Percentiles rank a stretch among this genome's conserved stretches.
These are phyloP conservation scores for Cryphonectria nitschkei DNA, from an alignment of 2,329 filamentous ascomycete genomes.

Conservation along the genomic window DNA sequence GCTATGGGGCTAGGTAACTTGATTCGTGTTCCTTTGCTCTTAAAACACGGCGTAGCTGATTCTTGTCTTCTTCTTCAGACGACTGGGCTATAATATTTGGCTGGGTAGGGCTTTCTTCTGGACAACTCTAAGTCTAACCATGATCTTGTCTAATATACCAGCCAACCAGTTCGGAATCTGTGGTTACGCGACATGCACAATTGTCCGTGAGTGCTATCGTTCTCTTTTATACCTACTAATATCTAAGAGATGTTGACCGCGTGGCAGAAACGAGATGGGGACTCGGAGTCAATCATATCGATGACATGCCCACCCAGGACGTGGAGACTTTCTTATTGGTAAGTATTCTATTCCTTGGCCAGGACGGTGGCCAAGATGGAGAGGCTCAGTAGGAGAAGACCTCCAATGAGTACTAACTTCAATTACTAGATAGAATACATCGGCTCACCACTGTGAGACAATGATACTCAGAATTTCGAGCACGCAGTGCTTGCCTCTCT, in stretches of 20 bases:
- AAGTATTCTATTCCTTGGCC: background rate
- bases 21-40: background rate
- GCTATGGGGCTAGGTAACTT: conserved; percentile 8
- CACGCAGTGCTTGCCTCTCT: background rate
- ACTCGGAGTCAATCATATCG: conserved; percentile 2
- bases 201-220: background rate
- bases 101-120: conserved; percentile 2
- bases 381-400: too few relatives aligned
- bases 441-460: background rate
- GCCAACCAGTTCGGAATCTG: conserved; percentile 11
- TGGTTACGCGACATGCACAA: conserved; percentile 8
- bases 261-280: conserved; percentile 15
- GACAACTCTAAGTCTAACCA: background rate
- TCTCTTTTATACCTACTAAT: background rate
- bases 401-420: background rate
- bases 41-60: background rate
- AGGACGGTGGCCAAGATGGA: background rate
- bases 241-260: background rate
- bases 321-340: background rate
- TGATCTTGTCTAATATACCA: background rate
- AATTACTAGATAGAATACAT: conserved; percentile 7
- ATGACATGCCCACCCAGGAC: conserved; percentile 13
- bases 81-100: conserved; percentile 9
- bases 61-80: background rate
- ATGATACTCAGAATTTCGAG: background rate